Percentiles rank a stretch among this genome's conserved stretches.
These are phyloP conservation scores for Xylariales sp. DNA, from an alignment of 2,329 filamentous ascomycete species.

Conservation along the genomic window DNA sequence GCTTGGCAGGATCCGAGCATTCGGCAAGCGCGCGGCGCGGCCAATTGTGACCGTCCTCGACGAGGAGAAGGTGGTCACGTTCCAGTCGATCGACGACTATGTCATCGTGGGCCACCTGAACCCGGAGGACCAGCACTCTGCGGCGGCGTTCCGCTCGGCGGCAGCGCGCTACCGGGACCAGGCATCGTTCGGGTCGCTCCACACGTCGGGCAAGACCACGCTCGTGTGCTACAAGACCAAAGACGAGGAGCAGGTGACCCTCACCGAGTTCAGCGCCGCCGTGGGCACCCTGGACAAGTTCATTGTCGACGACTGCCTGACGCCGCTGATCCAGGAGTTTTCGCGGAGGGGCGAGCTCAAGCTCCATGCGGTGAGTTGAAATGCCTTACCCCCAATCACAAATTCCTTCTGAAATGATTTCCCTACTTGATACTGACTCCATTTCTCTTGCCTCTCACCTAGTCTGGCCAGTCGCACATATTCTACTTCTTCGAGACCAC, in stretches of 20 bases:
- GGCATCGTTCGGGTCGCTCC: constrained; percentile 34
- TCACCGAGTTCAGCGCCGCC: constrained; percentile 25
- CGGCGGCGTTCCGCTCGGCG: constrained; percentile 23
- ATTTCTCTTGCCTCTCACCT: no score
- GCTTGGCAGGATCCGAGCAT: constrained; percentile 29
- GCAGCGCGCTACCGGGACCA: constrained; percentile 33
- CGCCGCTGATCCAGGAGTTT: constrained; percentile 37
- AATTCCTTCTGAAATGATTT: no score
- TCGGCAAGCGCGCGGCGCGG: constrained; percentile 19
- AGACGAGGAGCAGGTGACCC: constrained; percentile 28
- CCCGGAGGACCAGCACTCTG: constrained; percentile 21
- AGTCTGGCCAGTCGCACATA: constrained; percentile 34
- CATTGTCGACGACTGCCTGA: constrained; percentile 30
- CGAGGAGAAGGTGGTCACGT: constrained; percentile 18
- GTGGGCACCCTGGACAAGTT: constrained; percentile 31
- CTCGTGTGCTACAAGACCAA: constrained; percentile 36
- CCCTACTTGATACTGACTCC: no score
- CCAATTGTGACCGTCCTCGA: constrained; percentile 19
- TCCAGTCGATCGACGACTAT: constrained; percentile 32
- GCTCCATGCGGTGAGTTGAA: constrained; percentile 28
- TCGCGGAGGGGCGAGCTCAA: constrained; percentile 39
- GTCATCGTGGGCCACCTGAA: constrained; percentile 37
- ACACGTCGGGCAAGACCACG: constrained; percentile 10
- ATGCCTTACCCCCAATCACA: no score
- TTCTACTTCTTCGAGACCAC: constrained; percentile 29